Percentiles rank a stretch among this genome's conserved stretches.
Conservation (phyloP, 2,329 filamentous ascomycete species). For the Ceratocystis lukuohia region DNA sequence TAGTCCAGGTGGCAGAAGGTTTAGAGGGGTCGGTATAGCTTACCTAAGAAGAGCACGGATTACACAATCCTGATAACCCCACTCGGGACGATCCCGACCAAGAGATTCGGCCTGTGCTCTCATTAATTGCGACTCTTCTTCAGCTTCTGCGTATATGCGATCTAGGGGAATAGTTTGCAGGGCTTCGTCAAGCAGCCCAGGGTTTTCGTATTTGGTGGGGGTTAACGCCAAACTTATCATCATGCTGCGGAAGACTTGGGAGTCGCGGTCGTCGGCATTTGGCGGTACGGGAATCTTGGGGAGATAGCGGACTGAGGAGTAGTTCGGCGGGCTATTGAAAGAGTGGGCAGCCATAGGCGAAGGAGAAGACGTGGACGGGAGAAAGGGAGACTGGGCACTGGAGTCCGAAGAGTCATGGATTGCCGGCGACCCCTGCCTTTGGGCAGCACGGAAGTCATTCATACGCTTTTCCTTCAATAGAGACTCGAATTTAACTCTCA, state of each 20-base stretch:
- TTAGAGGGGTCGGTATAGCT: conserved; percentile 23
- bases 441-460: conserved; percentile 50
- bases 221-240: conserved; percentile 76
- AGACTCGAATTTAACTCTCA: conserved; percentile 75
- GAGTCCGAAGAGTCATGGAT: conserved; percentile 23
- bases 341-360: conserved; percentile 27
- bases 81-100: conserved; percentile 69
- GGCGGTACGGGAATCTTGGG: conserved; percentile 59
- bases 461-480: conserved; percentile 75
- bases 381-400: conserved; percentile 24
- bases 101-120: conserved; percentile 80
- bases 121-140: conserved; percentile 81
- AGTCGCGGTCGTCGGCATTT: conserved; percentile 46
- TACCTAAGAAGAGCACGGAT: conserved; percentile 75
- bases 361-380: conserved; percentile 38
- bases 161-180: conserved; percentile 76
- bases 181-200: conserved; percentile 83
- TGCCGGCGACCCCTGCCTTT: conserved; percentile 46
- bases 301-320: conserved; percentile 37
- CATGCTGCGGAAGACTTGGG: conserved; percentile 66
- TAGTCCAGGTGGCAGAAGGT: background rate
- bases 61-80: conserved; percentile 97
- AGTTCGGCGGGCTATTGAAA: conserved; percentile 33
- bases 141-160: conserved; percentile 82
- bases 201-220: conserved; percentile 91